Percentiles rank a stretch among this genome's conserved stretches.
phyloP scores from a whole-genome alignment of 129 eudicot species.

The Saussurea involucrata region DNA sequence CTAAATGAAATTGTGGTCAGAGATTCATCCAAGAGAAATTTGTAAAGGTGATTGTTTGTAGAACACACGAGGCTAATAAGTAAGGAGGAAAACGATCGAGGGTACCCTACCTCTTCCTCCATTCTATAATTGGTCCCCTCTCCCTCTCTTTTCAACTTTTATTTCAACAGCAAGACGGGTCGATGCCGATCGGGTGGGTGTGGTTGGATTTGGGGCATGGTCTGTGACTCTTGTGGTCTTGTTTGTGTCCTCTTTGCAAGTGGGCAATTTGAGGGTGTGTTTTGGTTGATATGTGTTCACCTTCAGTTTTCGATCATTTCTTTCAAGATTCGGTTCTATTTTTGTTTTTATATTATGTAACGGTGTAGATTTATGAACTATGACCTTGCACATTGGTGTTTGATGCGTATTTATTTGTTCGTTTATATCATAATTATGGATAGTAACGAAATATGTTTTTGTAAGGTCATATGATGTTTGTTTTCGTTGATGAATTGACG shows the following conservation, averaged over 20 bases:
- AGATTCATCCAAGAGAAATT: neutral
- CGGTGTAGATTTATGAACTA: neutral
- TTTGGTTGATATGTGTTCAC: constrained; percentile 10
- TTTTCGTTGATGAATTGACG: no score
- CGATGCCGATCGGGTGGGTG: neutral
- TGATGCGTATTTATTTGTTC: neutral
- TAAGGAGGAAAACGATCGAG: neutral
- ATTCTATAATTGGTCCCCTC: constrained; percentile 11
- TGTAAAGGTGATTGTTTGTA: constrained; percentile 9
- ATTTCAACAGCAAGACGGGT: neutral
- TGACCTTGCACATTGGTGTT: neutral
- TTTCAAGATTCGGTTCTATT: neutral
- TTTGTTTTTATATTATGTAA: neutral
- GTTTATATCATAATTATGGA: no score
- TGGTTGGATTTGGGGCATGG: neutral
- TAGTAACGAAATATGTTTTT: no score
- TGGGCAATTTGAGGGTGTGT: constrained; percentile 3
- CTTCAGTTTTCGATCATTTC: neutral
- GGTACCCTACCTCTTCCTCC: neutral
- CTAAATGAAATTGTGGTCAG: neutral
- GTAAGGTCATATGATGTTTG: neutral
- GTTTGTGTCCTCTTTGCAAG: constrained; percentile 18
- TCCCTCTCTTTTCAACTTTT: neutral
- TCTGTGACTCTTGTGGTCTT: constrained; percentile 8
- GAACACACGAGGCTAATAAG: neutral